Percentiles rank a stretch among this genome's conserved stretches.
Evolutionary conservation across 768 basidiomycete genomes (phyloP).

Genomic region (Kondoa malvinella): DNA sequence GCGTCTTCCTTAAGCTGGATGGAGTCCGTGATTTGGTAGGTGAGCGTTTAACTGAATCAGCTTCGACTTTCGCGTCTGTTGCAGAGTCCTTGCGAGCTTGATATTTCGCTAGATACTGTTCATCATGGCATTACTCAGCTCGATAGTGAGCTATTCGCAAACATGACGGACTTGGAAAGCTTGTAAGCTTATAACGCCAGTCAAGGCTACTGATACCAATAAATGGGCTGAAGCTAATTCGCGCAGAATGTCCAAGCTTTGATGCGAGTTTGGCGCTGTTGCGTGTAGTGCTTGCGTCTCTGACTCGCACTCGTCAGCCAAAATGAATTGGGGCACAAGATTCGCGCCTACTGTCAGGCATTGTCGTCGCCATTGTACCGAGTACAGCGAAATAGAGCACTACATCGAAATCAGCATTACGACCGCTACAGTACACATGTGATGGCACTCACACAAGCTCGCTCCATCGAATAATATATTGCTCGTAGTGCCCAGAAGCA

Average conservation of each 20-base stretch:
- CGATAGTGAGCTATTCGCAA: background rate
- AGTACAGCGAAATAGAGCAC: constrained; percentile 2
- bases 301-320: background rate
- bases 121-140: background rate
- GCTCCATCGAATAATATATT: constrained; percentile 4
- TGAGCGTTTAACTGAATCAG: background rate
- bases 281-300: background rate
- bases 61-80: background rate
- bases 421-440: background rate
- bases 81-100: background rate
- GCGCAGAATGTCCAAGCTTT: background rate
- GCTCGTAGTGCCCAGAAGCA: background rate
- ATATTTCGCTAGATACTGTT: background rate
- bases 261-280: background rate
- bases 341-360: background rate
- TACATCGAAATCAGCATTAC: background rate
- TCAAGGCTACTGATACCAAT: background rate
- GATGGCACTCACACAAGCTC: background rate
- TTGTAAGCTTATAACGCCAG: background rate
- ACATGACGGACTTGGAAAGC: background rate
- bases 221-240: background rate
- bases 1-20: too few species aligned
- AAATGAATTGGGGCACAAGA: background rate
- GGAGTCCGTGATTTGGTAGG: too few species aligned
- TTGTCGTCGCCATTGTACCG: background rate